phyloP scores from a whole-genome alignment of 257 asterid genomes.

The Penstemon newberryi region DNA sequence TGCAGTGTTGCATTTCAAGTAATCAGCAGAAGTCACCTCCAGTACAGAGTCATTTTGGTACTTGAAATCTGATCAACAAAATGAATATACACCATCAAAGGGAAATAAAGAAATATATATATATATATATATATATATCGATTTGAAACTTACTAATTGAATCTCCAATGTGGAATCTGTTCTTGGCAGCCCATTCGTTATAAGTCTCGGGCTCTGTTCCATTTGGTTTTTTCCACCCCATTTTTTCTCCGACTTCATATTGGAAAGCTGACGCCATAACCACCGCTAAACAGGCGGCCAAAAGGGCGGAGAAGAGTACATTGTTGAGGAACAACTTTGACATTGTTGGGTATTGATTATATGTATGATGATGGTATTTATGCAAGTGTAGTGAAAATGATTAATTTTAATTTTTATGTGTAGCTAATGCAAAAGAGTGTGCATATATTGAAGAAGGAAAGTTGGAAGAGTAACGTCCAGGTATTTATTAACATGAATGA shows the following conservation, averaged over 20 bases:
- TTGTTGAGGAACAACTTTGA: neutral
- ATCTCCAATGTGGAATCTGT: slow-evolving; percentile 66
- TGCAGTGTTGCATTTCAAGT: slow-evolving; percentile 48
- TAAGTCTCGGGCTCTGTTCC: slow-evolving; percentile 58
- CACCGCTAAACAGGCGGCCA: slow-evolving; percentile 28
- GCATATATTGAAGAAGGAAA: too few species aligned
- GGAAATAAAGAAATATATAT: neutral
- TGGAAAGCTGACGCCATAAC: slow-evolving; percentile 37
- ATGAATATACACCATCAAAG: neutral
- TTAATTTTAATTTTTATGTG: too few species aligned
- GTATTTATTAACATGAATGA: neutral
- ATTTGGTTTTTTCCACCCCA: slow-evolving; percentile 59
- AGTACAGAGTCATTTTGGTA: slow-evolving; percentile 62
- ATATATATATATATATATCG: neutral
- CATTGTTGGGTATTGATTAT: neutral
- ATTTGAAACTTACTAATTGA: slow-evolving; percentile 43
- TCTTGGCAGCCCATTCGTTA: slow-evolving; percentile 71
- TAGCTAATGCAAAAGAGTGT: too few species aligned
- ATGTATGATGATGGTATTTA: neutral
- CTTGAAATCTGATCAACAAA: slow-evolving; percentile 51
- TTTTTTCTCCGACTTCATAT: slow-evolving; percentile 55
- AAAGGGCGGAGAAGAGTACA: slow-evolving; percentile 30
- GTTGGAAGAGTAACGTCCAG: neutral
- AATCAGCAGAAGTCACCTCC: slow-evolving; percentile 53
- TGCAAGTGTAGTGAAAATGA: too few species aligned